Evolutionary conservation across 2,329 filamentous ascomycete species (phyloP), one percentile per base, ranked within the genome.

Genomic region (Aspergillus piperis): DNA sequence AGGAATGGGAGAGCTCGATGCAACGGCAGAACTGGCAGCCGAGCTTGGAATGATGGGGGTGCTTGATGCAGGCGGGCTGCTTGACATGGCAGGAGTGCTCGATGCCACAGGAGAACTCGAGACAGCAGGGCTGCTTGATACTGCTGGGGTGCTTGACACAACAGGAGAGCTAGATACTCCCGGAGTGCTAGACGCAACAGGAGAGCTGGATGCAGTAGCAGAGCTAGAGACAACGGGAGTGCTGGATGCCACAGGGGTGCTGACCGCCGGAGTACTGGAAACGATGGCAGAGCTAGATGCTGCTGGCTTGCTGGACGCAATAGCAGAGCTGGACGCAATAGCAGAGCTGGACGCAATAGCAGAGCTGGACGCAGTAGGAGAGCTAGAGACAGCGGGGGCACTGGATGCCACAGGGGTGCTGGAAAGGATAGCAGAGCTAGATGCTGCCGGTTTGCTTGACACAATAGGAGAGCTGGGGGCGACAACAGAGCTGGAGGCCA

Each of bases 21-120:
- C 30, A 44, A 54, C 55, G 39, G 41, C 52, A 11, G 51, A 61
- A 44, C 59, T 60, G 19, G 21, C 10, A 51, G 55, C 19, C 5
- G 58, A 41, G 38, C 51, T 59, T 17, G 60, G 58, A 13, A 51
- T 47, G 10, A 38, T 21, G 13, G 49, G 41, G 11, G 49, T 32
- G 21, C 53, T 59, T 10, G 58, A 54, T 1, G 27, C 17, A 15
- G 32, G 30, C 25, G 57, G 27, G 27, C 47, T 59, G 54, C 36
- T 54, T n/a, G 56, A 49, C 10, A 30, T 25, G 8, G 41, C 47
- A 15, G 38, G 38, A 42, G 52, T 49, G 23, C 47, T 52, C 13
- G 50, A 51, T 30, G 15, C 21, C n/a, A n/a, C 15, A 21, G 48
- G 17, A 17, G 30, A 39, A 11, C 17, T 36, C 50, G 36, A 11